A percentile compares a stretch with the other conserved stretches of the same genome.
Evolutionary conservation across 352 stramenopile genomes (phyloP).

Genomic region (Phytophthora europaea): DNA sequence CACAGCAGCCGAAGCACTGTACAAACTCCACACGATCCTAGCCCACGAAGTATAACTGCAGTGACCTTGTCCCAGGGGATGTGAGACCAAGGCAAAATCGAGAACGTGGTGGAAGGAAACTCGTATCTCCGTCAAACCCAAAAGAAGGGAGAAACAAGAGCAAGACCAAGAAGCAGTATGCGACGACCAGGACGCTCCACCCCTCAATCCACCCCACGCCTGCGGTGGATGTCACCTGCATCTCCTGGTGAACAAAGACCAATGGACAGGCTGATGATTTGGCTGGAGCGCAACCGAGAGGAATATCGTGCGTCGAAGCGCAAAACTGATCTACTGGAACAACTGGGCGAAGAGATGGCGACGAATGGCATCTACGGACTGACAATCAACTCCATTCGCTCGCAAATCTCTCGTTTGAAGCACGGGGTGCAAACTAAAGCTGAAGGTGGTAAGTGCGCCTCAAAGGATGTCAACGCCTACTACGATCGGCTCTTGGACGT

Average conservation of each 20-base stretch:
- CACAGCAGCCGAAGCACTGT: constrained; percentile 52
- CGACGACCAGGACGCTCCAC: constrained; percentile 2
- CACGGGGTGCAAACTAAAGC: constrained; percentile 16
- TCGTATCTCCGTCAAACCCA: background rate
- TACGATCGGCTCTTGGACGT: constrained; percentile 23
- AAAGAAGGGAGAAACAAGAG: background rate
- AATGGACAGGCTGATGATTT: constrained; percentile 23
- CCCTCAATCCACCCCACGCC: background rate
- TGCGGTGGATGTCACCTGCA: constrained; percentile 19
- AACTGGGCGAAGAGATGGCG: constrained; percentile 29
- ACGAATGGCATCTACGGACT: constrained; percentile 24
- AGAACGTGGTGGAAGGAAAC: constrained; percentile 7
- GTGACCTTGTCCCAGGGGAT: background rate
- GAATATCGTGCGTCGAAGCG: constrained; percentile 18
- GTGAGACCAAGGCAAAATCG: constrained; percentile 1
- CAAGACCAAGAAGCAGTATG: background rate
- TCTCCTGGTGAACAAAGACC: constrained; percentile 8
- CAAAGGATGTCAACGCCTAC: constrained; percentile 20
- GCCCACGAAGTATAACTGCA: constrained; percentile 7
- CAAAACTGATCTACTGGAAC: constrained; percentile 17
- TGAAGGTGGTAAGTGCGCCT: constrained; percentile 10
- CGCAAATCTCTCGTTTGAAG: constrained; percentile 26
- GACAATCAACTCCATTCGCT: constrained; percentile 20
- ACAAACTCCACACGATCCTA: constrained; percentile 47
- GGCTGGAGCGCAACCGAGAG: constrained; percentile 25